These are phyloP conservation scores for Pyricularia grisea DNA, from an alignment of 2,329 filamentous ascomycete species.

Conservation along the genomic window DNA sequence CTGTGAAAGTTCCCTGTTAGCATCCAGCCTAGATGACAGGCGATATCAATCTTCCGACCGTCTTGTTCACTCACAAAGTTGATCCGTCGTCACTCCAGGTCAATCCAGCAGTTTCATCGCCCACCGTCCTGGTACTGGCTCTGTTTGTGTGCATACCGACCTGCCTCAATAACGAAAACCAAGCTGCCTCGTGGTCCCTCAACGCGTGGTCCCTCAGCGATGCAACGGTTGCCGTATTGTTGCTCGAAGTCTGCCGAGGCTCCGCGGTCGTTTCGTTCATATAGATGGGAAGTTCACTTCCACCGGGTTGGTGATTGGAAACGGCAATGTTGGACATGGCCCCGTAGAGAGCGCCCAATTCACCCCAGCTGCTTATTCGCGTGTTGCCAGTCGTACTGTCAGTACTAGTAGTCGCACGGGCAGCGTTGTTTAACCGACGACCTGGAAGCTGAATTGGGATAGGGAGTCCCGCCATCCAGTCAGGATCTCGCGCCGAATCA, in stretches of 20 bases:
- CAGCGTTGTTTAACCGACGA: background rate
- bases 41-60: constrained; percentile 6
- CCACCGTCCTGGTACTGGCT: constrained; percentile 13
- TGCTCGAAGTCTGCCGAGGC: constrained; percentile 13
- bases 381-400: background rate
- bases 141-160: constrained; percentile 18
- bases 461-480: background rate
- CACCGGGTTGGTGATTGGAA: background rate
- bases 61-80: constrained; percentile 37
- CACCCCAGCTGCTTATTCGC: background rate
- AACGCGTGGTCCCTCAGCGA: constrained; percentile 5
- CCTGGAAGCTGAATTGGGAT: background rate
- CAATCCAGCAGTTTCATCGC: constrained; percentile 51
- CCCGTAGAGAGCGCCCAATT: background rate
- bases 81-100: constrained; percentile 54
- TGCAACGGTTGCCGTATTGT: background rate
- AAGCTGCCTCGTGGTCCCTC: constrained; percentile 5
- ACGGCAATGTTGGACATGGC: background rate
- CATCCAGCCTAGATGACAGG: background rate
- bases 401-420: background rate
- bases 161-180: constrained; percentile 23
- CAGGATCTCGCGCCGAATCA: background rate
- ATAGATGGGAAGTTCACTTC: background rate
- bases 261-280: constrained; percentile 24
- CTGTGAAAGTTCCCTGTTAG: constrained; percentile 21